Evolutionary conservation across 768 basidiomycete species (phyloP), one percentile per base, ranked within the genome.

Genomic region (Boletus vinaceobasis): DNA sequence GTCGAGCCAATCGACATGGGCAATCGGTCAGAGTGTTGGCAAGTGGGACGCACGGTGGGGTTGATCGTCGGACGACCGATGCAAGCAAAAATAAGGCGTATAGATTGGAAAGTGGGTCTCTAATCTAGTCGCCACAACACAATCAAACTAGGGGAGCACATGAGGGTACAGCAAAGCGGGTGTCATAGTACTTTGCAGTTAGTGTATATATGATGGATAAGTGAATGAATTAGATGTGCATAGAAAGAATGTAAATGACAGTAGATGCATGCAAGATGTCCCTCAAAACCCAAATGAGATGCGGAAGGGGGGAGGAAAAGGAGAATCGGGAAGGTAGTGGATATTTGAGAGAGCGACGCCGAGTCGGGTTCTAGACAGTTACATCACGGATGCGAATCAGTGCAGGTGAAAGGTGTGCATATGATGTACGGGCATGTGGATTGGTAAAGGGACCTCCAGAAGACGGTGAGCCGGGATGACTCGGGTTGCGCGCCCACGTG

Each of bases 361-460:
- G 38, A 15, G 42, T 45, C 15, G 36, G 44, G 27, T 31, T 35
- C 60, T 55, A 61, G 45, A 56, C 63, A 43, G 57, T 63, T 31
- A 74, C 71, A 63, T 77, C 77, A 49, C 77, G 75, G 37, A 77
- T 73, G 48, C 77, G 80, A 53, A 79, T 67, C 53, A 77, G 72
- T 27, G 75, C 66, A 5, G 82, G 74, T 1, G 77, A 73, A 58
- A 86, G 76, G 56, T 80, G 81, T n/a, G 79, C 70, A 38, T 79
- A 78, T 21, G 85, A 84, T 68, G 80, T 75, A 62, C 85, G 81
- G 9, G 83, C 84, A 48, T 67, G 73, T 42, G 79, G 77, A 63
- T 85, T 86, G 48, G 80, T 78, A 49, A 87, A 76, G 7, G 82
- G 84, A 13, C 73, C 61, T n/a, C 76, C 73, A 23, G 68, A 51